Base-by-base conservation (phyloP, 2,329 filamentous ascomycete species). In the Botrytis porri region DNA sequence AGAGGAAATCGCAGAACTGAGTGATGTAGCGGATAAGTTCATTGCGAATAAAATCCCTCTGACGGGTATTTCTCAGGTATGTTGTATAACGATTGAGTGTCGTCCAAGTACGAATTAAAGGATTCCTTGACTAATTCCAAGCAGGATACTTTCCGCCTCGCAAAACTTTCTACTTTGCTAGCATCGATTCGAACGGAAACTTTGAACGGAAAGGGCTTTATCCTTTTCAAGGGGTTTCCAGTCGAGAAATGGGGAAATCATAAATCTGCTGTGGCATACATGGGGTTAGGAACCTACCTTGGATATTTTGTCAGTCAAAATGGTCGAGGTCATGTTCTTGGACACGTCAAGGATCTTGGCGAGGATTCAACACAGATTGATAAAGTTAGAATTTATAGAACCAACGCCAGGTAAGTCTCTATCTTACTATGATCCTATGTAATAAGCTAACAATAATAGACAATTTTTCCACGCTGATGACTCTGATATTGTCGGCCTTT, bases 281-380 rank as follows among this genome's bases (percentile, higher is more conserved):
- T 97, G 91, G 94, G 94, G 6, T 86, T 97, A 3, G 91, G 93
- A 59, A 93, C 92, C 8, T 91, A 97, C 81, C 86, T 97, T 16
- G 94, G 94, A 73, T 96, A 97, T 84, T 95, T 96, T 76, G 89
- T 97, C 59, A 93, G 89, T 37, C 94, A 97, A 80, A 97, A 97
- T 83, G 90, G 91, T 29, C 88, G 89, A 29, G 94, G 94, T 62
- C 94, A 97, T 82, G 92, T 97, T 16, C 88, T 97, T 1, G 94
- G 94, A 12, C 94, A 97, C 81, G 94, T 97, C 78, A 95, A 97
- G 83, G 94, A 97, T 82, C 87, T 96, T 5, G 93, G 93, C 63
- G 94, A 76, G 32, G 75, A 77, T 69, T 69, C 77, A 43, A 77
- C 61, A 35, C 74, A 94, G 83, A 97, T 94, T 78, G 92, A 97